Evolutionary conservation across 2,329 filamentous ascomycete species (phyloP).

Genomic region (Plenodomus lindquistii): DNA sequence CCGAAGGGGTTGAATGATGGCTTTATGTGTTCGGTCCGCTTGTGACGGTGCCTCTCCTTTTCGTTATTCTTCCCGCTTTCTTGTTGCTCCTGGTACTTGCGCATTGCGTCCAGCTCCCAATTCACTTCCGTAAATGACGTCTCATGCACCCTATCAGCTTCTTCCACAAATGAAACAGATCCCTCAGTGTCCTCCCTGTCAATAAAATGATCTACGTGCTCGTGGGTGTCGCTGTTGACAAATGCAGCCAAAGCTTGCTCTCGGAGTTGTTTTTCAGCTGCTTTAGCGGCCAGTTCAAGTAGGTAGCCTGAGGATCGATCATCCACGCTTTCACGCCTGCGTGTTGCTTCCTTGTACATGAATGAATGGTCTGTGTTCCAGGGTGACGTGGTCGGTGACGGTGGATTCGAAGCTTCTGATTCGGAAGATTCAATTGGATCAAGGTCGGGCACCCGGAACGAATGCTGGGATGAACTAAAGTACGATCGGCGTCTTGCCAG

Average conservation of each 20-base stretch:
- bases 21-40: conserved; percentile 24
- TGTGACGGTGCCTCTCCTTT: conserved; percentile 45
- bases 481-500: conserved; percentile 37
- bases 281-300: conserved; percentile 76
- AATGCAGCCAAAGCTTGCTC: conserved; percentile 78
- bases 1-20: conserved; percentile 43
- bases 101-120: conserved; percentile 82
- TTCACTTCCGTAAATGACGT: conserved; percentile 66
- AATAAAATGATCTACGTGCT: conserved; percentile 73
- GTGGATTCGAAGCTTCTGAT: conserved; percentile 54
- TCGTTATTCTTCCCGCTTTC: conserved; percentile 27
- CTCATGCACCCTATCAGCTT: conserved; percentile 52
- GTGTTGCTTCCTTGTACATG: conserved; percentile 57
- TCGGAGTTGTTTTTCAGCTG: conserved; percentile 77
- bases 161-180: conserved; percentile 23
- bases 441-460: conserved; percentile 64
- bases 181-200: conserved; percentile 58
- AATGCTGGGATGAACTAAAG: conserved; percentile 52
- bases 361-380: conserved; percentile 55
- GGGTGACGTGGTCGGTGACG: conserved; percentile 52
- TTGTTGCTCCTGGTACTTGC: conserved; percentile 70
- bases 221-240: conserved; percentile 70
- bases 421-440: conserved; percentile 66
- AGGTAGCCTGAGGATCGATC: conserved; percentile 76
- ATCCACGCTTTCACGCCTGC: conserved; percentile 69